Conservation (phyloP, 2,329 filamentous ascomycete species). For the Colletotrichum cereale region DNA sequence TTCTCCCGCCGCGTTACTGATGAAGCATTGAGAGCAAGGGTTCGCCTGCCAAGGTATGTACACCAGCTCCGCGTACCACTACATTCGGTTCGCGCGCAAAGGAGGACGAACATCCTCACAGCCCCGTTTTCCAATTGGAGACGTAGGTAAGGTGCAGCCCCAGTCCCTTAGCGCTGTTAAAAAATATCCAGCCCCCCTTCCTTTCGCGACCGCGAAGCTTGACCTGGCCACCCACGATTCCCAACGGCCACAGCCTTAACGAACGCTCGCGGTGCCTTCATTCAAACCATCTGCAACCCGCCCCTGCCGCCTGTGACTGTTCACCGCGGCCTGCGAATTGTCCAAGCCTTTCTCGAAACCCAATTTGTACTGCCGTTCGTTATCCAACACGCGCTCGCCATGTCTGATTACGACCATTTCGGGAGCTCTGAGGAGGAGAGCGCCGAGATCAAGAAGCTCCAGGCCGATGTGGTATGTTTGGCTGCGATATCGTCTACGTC, state of each 20-base stretch:
- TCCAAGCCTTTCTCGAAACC: background rate
- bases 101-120: slow-evolving; percentile 13
- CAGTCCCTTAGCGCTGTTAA: slow-evolving; percentile 24
- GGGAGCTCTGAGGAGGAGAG: slow-evolving; percentile 85
- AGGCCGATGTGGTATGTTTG: slow-evolving; percentile 78
- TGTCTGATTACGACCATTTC: slow-evolving; percentile 79
- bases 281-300: slow-evolving; percentile 30
- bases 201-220: slow-evolving; percentile 33
- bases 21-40: slow-evolving; percentile 33
- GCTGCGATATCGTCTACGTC: slow-evolving; percentile 18
- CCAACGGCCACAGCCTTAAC: slow-evolving; percentile 32
- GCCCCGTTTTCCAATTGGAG: slow-evolving; percentile 32
- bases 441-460: slow-evolving; percentile 83
- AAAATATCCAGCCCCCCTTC: slow-evolving; percentile 41
- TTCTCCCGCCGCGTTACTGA: slow-evolving; percentile 35
- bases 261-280: slow-evolving; percentile 25
- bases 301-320: slow-evolving; percentile 8
- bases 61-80: slow-evolving; percentile 22
- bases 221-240: slow-evolving; percentile 24
- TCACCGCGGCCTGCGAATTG: slow-evolving; percentile 8
- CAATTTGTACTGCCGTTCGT: slow-evolving; percentile 29
- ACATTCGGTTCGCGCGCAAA: background rate
- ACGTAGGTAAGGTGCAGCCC: slow-evolving; percentile 20
- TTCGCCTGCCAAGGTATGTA: slow-evolving; percentile 34
- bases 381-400: slow-evolving; percentile 49